Evolutionary conservation across 306 rosid species (phyloP), one percentile per base, ranked within the genome.

Genomic region (Inga laurina): DNA sequence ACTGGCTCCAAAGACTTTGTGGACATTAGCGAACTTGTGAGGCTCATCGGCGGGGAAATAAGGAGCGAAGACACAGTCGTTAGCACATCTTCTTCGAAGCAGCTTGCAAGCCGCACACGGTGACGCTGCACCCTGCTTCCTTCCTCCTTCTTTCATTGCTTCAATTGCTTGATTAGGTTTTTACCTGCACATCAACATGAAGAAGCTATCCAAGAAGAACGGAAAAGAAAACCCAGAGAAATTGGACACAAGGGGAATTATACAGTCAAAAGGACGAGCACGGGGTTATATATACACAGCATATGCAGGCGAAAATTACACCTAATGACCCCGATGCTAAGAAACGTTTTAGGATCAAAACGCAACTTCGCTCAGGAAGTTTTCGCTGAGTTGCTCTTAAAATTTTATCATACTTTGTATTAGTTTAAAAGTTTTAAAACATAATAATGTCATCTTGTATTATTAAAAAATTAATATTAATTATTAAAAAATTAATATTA

Each of bases 41-140:
- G 97, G 97, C 74, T 93, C 89, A 34, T 93, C 94, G 0, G 97
- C 94, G 0, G 97, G 97, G 3, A 93, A 93, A 82, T 92, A 90
- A 10, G 97, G 97, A 56, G 97, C 94, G 68, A 93, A 93, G 9
- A 93, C 94, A 34, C 97, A 93, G 52, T 92, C 97, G 41, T 92
- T 85, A 0, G 94, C 90, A 16, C 97, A 93, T 82, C 94, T 79
- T 85, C 97, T 86, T 64, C 97, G 75, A 0, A 93, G 92, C 27
- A 93, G 93, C 81, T 89, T 93, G 89, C 97, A 93, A 49, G 97
- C 97, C 10, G 97, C 97, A 52, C 97, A 93, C 3, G 97, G 97
- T 15, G 97, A 82, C 2, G 93, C 80, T 16, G 90, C 91, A 22
- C 96, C 94, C 21, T 85, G 90, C 87, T 91, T 92, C 79, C 91